Evolutionary conservation across 148 eudicot species (phyloP), one percentile per base, ranked within the genome.

Genomic region (Persicaria maculosa): DNA sequence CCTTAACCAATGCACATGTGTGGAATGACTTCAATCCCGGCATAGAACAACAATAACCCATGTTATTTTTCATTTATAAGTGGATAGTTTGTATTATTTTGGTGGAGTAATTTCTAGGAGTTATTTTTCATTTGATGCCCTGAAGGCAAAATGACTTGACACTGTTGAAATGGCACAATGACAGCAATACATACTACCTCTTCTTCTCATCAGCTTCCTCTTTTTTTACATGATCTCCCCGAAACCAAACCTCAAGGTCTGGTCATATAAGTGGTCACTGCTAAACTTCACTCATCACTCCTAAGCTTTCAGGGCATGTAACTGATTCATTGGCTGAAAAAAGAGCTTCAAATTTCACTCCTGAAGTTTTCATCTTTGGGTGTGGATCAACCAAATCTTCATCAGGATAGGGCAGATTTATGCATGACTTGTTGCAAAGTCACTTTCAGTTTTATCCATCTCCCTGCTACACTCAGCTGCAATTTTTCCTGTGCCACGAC

Each of bases 391-490:
- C 53, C 10, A 12, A 50, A 50, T 50, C 57, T 53, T 53, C n/a
- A 53, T 4, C n/a, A 22, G 67, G 67, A 9, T 20, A 25, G 11
- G 43, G 22, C 9, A 40, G 31, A 20, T 7, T 40, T 40, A 62
- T 25, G 68, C 5, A 25, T 62, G 44, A 36, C 46, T 43, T 31
- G 6, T 36, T 40, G 70, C 17, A 5, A 65, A 65, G 9, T 40
- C 70, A 65, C 6, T 40, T 19, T 4, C 53, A 71, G 25, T 67
- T 53, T 69, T 68, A 40, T 73, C 74, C 65, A 62, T 75, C 40
- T 80, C 83, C 36, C 73, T 22, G 20, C 75, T 71, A 44, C 75
- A 79, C 50, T 77, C 83, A 45, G 71, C 73, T 12, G 77, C 67
- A 57, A 74, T 19, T 76, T 74, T 73, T 7, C 83, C 83, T 0